Conservation (phyloP, 768 basidiomycete genomes). For the Lyophyllum decastes region DNA sequence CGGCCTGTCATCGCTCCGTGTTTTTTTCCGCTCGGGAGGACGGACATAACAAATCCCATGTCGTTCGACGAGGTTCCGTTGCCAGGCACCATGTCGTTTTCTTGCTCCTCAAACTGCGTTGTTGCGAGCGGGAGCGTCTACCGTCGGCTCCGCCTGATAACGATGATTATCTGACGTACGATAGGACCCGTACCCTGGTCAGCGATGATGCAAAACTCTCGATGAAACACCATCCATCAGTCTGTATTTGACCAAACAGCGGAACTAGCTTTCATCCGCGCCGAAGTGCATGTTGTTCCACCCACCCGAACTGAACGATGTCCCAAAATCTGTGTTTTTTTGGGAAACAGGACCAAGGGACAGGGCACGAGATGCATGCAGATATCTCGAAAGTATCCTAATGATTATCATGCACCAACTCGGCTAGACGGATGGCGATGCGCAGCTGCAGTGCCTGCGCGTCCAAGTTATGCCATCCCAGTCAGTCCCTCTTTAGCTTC, state of each 20-base stretch:
- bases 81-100: neutral
- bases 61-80: neutral
- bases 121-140: neutral
- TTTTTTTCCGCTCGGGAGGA: neutral
- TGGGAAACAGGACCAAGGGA: no score
- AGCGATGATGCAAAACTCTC: neutral
- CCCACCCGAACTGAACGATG: neutral
- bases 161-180: neutral
- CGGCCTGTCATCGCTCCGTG: neutral
- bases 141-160: neutral
- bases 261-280: neutral
- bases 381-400: neutral
- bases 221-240: neutral
- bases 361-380: neutral
- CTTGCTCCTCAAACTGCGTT: neutral
- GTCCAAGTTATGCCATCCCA: no score
- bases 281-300: neutral
- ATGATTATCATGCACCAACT: neutral
- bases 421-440: neutral
- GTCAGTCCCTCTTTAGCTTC: neutral
- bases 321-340: neutral
- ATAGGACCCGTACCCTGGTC: neutral
- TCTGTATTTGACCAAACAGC: neutral
- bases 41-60: neutral
- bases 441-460: neutral